Conservation (phyloP, 1,284 basidiomycete genomes). For the Trametes hirsuta region DNA sequence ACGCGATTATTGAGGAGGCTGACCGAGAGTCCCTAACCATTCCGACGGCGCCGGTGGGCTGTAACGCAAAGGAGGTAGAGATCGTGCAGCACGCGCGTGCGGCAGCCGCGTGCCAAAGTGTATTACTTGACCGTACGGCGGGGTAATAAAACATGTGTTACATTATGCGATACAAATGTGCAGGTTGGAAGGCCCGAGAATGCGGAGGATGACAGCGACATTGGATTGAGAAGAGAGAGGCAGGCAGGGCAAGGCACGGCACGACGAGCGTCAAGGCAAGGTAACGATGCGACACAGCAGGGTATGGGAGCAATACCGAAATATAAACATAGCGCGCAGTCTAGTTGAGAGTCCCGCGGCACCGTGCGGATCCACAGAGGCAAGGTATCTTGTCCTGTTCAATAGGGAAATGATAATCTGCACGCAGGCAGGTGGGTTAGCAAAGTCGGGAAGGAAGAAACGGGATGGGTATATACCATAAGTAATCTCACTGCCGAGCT, state of each 20-base stretch:
- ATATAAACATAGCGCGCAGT: conserved; percentile 26
- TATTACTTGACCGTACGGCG: conserved; percentile 19
- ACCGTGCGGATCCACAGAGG: conserved; percentile 85
- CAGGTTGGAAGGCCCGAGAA: conserved; percentile 5
- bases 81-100: background rate
- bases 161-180: conserved; percentile 35
- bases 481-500: conserved; percentile 94
- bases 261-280: background rate
- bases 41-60: background rate
- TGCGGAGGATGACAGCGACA: conserved; percentile 22
- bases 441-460: background rate
- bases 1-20: no score
- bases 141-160: conserved; percentile 28
- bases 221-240: conserved; percentile 3
- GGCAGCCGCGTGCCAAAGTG: conserved; percentile 4
- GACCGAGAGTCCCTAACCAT: no score
- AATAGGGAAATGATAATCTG: conserved; percentile 93
- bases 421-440: conserved; percentile 1
- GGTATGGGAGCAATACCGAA: conserved; percentile 25
- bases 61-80: background rate
- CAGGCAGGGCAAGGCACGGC: background rate
- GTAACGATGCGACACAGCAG: conserved; percentile 18
- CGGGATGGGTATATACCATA: conserved; percentile 63
- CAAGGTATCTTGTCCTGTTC: conserved; percentile 93
- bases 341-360: conserved; percentile 89